Base-by-base conservation (phyloP, 306 rosid species). In the Ammopiptanthus mongolicus region DNA sequence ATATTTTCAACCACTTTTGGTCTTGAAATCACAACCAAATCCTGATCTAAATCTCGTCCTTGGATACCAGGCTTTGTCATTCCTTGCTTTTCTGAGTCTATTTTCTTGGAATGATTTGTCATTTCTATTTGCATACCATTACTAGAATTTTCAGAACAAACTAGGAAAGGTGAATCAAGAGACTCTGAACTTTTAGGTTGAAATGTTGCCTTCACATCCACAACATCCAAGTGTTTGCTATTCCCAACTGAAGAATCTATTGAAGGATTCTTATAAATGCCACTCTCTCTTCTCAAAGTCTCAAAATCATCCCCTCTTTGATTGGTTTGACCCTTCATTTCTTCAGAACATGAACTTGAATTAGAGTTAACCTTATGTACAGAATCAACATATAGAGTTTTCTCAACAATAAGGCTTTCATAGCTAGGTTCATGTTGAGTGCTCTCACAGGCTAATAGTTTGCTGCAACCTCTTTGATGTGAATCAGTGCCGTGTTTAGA, bases 351-450 rank as follows among this genome's bases (percentile, higher is more conserved):
- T 78, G 88, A 81, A 53, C 58, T 75, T 63, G 88, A 80, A 46
- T 76, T 76, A 73, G 90, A 80, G 72, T 80, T 85, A 4, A 70
- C 69, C 56, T 76, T 84, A 5, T 79, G 85, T 51, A 86, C 80
- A 44, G 87, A 90, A 73, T 95, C 99, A 5, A 95, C 65, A 77
- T 88, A 81, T 17, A 86, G 85, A 81, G 97, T 91, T 89, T 91
- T 95, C 87, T 95, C 98, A 78, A 65, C 84, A 48, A 75, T 70
- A 46, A 86, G 88, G 57, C 88, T 85, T n/a, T 57, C 79, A 47
- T 66, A 76, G 69, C 78, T 80, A 31, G 78, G 41, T 47, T 85
- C 85, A 47, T 46, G 12, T 46, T 53, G 69, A 42, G 73, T 39
- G 52, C 77, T 39, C 70, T 82, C 88, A 29, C 68, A 23, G 15